A percentile compares a stretch with the other conserved stretches of the same genome.
phyloP scores from a whole-genome alignment of 169 alveolate species.

The Plasmodium billcollinsi region DNA sequence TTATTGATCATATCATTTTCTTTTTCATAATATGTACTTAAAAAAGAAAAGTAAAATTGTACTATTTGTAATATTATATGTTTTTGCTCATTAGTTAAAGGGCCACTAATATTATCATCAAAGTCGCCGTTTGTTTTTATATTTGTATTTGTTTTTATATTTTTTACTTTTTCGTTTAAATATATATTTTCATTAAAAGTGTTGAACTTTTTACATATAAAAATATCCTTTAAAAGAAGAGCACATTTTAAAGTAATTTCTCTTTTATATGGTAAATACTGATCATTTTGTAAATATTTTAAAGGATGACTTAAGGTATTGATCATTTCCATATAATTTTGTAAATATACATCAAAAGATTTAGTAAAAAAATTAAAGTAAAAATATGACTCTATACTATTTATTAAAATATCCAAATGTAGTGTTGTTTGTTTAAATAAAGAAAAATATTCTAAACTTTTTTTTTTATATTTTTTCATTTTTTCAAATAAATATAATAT shows the following conservation, averaged over 20 bases:
- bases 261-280: conserved; percentile 39
- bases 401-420: conserved; percentile 65
- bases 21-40: conserved; percentile 35
- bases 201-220: conserved; percentile 51
- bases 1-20: neutral
- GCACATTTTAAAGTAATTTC: conserved; percentile 65
- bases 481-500: conserved; percentile 42
- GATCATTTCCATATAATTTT: conserved; percentile 33
- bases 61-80: conserved; percentile 21
- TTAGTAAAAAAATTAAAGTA: conserved; percentile 65
- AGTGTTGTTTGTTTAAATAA: conserved; percentile 63
- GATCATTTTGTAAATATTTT: conserved; percentile 38
- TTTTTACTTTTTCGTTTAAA: neutral
- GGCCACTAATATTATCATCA: conserved; percentile 52
- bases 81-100: conserved; percentile 27
- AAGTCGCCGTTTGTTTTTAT: conserved; percentile 16
- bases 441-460: conserved; percentile 46
- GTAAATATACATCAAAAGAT: conserved; percentile 37
- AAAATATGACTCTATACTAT: conserved; percentile 61
- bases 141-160: conserved; percentile 1
- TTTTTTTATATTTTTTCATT: conserved; percentile 67
- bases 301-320: conserved; percentile 47
- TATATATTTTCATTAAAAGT: conserved; percentile 53
- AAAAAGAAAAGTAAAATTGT: conserved; percentile 48
- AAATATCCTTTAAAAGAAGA: conserved; percentile 44